Conservation (phyloP, 106 monocot species). For the Dendrobium catenatum region DNA sequence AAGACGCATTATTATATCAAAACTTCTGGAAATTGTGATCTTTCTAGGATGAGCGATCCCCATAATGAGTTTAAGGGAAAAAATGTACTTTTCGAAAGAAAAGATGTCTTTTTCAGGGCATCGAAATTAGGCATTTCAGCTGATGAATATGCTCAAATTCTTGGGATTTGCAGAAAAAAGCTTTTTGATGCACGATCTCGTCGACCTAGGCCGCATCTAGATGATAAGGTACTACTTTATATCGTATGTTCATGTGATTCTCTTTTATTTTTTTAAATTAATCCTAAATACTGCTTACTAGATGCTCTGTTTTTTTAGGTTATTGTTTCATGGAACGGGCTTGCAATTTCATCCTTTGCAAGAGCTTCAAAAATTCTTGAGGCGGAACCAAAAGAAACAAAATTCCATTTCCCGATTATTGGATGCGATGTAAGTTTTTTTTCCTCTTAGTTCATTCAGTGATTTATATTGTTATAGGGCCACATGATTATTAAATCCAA, state of each 20-base stretch:
- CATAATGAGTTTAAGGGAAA: slow-evolving; percentile 77
- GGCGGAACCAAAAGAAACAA: slow-evolving; percentile 42
- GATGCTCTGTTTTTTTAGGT: slow-evolving; percentile 37
- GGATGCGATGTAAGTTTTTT: slow-evolving; percentile 61
- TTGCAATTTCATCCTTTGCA: slow-evolving; percentile 76
- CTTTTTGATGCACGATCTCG: slow-evolving; percentile 50
- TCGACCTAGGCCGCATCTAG: slow-evolving; percentile 81
- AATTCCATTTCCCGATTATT: slow-evolving; percentile 63
- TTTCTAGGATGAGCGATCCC: slow-evolving; percentile 90
- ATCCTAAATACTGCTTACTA: not conserved
- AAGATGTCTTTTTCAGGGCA: slow-evolving; percentile 41
- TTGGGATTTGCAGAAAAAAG: slow-evolving; percentile 48
- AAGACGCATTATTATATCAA: slow-evolving; percentile 94
- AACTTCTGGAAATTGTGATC: slow-evolving; percentile 87
- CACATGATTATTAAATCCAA: not conserved
- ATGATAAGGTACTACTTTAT: slow-evolving; percentile 72
- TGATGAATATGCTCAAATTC: slow-evolving; percentile 60
- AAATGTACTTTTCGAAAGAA: slow-evolving; percentile 77
- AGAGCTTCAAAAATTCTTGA: slow-evolving; percentile 85
- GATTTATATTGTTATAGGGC: not conserved
- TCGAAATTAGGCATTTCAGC: slow-evolving; percentile 50
- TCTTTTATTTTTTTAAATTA: not conserved
- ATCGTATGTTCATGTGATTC: not conserved
- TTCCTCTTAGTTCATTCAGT: not conserved
- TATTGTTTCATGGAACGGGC: slow-evolving; percentile 98